Base-by-base conservation (phyloP, 257 asterid species). In the Solanum piurae region DNA sequence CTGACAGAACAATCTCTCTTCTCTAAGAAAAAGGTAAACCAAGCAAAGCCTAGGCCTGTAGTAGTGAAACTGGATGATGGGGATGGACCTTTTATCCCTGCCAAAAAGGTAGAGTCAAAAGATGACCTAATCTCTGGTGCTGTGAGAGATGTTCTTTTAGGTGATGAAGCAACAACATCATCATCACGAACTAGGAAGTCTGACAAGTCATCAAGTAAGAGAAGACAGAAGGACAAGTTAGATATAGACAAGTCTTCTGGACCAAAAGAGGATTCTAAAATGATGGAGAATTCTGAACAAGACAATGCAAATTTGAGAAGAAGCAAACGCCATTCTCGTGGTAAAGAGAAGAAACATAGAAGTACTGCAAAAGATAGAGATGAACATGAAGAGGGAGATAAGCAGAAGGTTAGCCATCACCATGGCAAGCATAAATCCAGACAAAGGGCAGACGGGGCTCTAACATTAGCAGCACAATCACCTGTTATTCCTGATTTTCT, bases 401-500 rank as follows among this genome's bases (percentile, higher is more conserved):
- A 90, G 89, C 86, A 89, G 58, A 95, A 91, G 91, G 91, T 91
- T 49, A 94, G 91, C 72, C 87, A 88, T 44, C 86, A 86, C 64
- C 93, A 91, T 86, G 91, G 91, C 74, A 93, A 88, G 94, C 96
- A 90, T 87, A 96, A 90, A 91, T 92, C 95, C 25, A 88, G 94
- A 75, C 97, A 88, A 44, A 92, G 93, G 91, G 93, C 95, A 84
- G 95, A 95, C 33, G 93, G 87, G 87, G 55, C 89, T 74, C 87
- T 88, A 36, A 55, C 85, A 82, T 88, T 91, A 86, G 92, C 90
- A 86, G 94, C 92, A 80, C 94, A 94, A 86, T 90, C 98, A 66
- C 88, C 94, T 4, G 98, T 94, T 9, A 92, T 95, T 83, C 99
- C 96, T 42, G 99, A 96, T 92, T 96, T 95, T 93, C 98, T 96